These are phyloP conservation scores for Talaromyces atroroseus DNA, from an alignment of 2,329 filamentous ascomycete genomes.

Conservation along the genomic window DNA sequence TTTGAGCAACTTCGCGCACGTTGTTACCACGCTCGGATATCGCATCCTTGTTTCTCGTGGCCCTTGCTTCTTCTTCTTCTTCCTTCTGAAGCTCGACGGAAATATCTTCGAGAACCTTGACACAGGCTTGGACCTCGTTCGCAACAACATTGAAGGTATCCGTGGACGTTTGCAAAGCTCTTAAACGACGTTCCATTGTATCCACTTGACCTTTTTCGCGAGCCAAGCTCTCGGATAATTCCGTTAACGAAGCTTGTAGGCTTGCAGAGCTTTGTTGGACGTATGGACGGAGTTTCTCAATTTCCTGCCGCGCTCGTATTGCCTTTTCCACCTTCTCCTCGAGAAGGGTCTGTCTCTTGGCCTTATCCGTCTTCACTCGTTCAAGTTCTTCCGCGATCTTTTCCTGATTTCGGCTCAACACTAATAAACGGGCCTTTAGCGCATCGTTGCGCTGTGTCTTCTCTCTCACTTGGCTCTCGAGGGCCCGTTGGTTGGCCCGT, in stretches of 20 bases:
- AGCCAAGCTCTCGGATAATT: constrained; percentile 71
- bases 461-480: constrained; percentile 75
- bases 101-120: constrained; percentile 84
- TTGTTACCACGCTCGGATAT: constrained; percentile 83
- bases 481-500: constrained; percentile 69
- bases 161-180: constrained; percentile 83
- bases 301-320: constrained; percentile 72
- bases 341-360: constrained; percentile 59
- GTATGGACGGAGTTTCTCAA: constrained; percentile 83
- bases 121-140: constrained; percentile 79
- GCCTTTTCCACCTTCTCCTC: constrained; percentile 48
- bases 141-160: constrained; percentile 84
- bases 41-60: constrained; percentile 75
- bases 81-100: constrained; percentile 79
- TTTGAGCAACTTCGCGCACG: constrained; percentile 84
- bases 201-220: constrained; percentile 82
- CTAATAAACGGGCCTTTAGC: constrained; percentile 73
- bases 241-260: constrained; percentile 73
- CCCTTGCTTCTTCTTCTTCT: constrained; percentile 79
- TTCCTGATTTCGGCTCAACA: constrained; percentile 76
- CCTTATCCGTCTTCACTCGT: constrained; percentile 74
- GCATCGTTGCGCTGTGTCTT: constrained; percentile 84
- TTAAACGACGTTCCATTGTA: constrained; percentile 74
- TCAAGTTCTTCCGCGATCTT: constrained; percentile 77
- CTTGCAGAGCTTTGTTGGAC: constrained; percentile 81